Conservation (phyloP, 2,329 filamentous ascomycete genomes). For the Colletotrichum sp. region DNA sequence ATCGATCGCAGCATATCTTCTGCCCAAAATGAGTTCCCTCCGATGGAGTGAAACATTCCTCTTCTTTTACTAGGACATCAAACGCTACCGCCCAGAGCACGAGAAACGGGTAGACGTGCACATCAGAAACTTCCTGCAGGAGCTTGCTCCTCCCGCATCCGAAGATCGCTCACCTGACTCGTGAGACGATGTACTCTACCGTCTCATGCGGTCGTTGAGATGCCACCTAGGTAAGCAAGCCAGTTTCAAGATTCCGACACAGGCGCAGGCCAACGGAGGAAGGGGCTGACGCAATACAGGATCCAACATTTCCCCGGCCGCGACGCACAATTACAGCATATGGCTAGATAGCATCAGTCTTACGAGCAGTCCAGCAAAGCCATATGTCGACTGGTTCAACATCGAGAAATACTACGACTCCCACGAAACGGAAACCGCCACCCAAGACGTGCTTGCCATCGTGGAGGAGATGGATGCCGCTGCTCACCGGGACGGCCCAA, state of each 20-base stretch:
- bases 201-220: neutral
- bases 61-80: neutral
- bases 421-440: neutral
- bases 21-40: fast-evolving
- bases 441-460: neutral
- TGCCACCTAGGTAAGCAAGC: neutral
- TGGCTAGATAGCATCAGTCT: neutral
- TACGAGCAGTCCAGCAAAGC: neutral
- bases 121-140: neutral
- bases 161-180: neutral
- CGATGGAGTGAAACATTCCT: neutral
- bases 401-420: neutral
- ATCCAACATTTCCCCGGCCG: neutral
- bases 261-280: fast-evolving
- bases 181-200: neutral
- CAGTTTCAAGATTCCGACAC: neutral
- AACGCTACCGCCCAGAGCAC: neutral
- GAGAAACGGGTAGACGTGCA: neutral
- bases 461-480: neutral
- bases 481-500: neutral
- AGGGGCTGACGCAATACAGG: neutral
- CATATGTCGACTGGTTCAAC: neutral
- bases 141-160: neutral
- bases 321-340: neutral
- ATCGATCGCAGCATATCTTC: fast-evolving